Base-by-base conservation (phyloP, 768 basidiomycete genomes). In the Suillus variegatus region DNA sequence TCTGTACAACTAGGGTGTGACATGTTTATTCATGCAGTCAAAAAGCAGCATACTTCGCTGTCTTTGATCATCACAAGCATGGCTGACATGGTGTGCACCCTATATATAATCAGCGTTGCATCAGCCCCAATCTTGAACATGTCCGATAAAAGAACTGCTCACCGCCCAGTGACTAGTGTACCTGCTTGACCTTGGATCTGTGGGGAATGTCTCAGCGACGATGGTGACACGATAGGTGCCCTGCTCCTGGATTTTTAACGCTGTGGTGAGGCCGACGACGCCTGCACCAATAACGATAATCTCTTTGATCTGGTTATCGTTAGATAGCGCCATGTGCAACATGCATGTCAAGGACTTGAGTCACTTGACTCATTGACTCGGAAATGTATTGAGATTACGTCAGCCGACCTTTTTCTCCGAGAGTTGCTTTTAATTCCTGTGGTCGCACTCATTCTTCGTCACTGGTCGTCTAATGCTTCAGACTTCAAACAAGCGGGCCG, bases 121-220 rank as follows among this genome's bases (percentile, higher is more conserved):
- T 36, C 38, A 35, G 51, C 51, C 28, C 38, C 36, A 32, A 43
- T 22, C 22, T 49, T 22, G 22, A 25, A 44, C 60, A 25, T 44
- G 47, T 28, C 41, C 40, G 20, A 47, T 20, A 47, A 20, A 25
- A 22, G 32, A 14, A 32, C 16, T 25, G 80, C 88, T 68, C 67
- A 92, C 93, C 44, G 93, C 93, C 93, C 93, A 94, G 41, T 85
- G 85, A 73, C 90, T 92, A 2, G 93, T 92, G 69, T 92, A 94
- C 62, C 82, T 82, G 72, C 90, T 88, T n/a, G 81, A 83, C 76
- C 88, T 89, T 1, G 86, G 82, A 74, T 94, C 93, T 46, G 82
- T 87, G 0, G 93, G 92, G 47, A 93, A 80, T 2, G 82, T 79
- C 61, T 92, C 90, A 0, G 93, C 89, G 13, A 94, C 76, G 61